Percentiles rank a stretch among this genome's conserved stretches.
These are phyloP conservation scores for Ceratocystis albifundus DNA, from an alignment of 2,329 filamentous ascomycete genomes.

Conservation along the genomic window DNA sequence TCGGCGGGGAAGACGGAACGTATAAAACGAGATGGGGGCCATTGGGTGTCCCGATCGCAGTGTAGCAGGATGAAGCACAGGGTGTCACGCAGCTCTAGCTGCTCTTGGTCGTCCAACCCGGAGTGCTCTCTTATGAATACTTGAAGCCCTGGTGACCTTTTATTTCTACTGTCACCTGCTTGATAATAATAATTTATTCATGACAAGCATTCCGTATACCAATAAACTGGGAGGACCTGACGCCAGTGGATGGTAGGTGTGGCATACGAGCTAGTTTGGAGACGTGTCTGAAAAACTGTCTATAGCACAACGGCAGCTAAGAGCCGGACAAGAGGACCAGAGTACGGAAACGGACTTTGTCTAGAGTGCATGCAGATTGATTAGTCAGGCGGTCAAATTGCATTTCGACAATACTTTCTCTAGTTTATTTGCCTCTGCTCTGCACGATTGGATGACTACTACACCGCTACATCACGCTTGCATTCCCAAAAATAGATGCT, in stretches of 20 bases:
- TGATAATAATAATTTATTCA: not conserved
- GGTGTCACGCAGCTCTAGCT: not conserved
- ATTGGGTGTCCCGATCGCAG: not conserved
- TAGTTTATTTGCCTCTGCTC: not conserved
- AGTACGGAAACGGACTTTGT: too few species aligned
- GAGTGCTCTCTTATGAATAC: not conserved
- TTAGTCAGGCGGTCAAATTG: too few species aligned
- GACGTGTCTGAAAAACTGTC: not conserved
- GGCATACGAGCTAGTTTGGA: not conserved
- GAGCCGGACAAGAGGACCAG: too few species aligned
- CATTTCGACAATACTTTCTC: too few species aligned
- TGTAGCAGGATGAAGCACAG: conserved; percentile 3
- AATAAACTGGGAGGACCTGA: not conserved
- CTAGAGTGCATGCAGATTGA: too few species aligned
- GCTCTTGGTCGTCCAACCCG: not conserved
- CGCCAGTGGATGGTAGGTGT: not conserved
- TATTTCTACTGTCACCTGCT: not conserved
- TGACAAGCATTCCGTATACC: not conserved
- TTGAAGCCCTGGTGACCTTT: not conserved
- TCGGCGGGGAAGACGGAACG: not conserved
- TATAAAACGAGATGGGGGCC: not conserved
- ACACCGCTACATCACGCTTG: not conserved
- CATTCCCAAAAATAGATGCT: not conserved
- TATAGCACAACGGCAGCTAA: not conserved
- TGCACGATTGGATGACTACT: not conserved